Percentiles rank a stretch among this genome's conserved stretches.
phyloP scores from a whole-genome alignment of 2,329 filamentous ascomycete species.

The Chrysoporthe cubensis region DNA sequence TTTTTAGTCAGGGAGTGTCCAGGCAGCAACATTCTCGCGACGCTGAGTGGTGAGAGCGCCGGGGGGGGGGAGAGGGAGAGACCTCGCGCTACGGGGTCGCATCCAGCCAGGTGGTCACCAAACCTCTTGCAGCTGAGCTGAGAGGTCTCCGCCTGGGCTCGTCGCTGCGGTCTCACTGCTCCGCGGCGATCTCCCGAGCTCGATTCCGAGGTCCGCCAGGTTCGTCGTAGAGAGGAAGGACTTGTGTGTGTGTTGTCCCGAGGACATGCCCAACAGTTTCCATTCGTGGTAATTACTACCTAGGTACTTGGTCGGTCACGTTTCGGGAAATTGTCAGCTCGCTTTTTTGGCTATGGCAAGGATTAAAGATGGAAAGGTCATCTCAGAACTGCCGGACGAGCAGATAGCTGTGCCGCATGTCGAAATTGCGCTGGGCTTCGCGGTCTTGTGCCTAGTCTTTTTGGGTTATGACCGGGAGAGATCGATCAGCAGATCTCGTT shows the following conservation, averaged over 20 bases:
- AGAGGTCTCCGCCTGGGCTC: not conserved
- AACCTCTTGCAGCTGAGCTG: not conserved
- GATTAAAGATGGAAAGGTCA: not conserved
- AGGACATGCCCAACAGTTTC: no score
- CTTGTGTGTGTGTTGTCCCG: no score
- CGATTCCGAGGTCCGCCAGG: not conserved
- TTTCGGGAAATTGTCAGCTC: constrained; percentile 1
- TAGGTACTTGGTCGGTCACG: not conserved
- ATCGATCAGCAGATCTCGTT: not conserved
- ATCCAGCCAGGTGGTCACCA: not conserved
- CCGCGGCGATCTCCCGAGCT: not conserved
- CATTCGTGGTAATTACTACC: no score
- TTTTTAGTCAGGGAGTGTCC: not conserved
- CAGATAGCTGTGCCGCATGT: not conserved
- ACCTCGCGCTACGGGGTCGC: not conserved
- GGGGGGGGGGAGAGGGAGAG: not conserved
- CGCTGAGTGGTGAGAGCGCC: not conserved
- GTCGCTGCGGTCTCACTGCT: not conserved
- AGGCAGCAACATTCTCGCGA: constrained; percentile 7
- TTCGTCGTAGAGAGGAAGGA: not conserved
- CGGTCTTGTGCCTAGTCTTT: not conserved
- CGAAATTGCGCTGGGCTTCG: not conserved
- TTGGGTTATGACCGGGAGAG: not conserved
- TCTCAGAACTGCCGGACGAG: not conserved
- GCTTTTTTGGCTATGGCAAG: not conserved